Evolutionary conservation across 306 rosid genomes (phyloP).

Genomic region (Vicia faba): DNA sequence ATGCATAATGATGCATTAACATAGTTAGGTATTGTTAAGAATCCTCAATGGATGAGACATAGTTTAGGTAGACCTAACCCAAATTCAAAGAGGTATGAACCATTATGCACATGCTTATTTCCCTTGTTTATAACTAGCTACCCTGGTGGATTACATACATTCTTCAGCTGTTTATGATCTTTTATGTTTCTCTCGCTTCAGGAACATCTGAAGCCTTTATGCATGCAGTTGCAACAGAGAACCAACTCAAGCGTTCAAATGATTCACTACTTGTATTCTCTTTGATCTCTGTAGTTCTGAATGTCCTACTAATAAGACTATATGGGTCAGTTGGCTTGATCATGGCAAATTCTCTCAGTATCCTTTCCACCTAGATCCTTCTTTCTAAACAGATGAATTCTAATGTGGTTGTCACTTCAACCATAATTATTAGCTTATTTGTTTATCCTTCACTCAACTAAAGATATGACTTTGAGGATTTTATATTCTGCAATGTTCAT

Average conservation of each 20-base stretch:
- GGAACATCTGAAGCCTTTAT: conserved; percentile 97
- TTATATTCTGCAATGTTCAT: conserved; percentile 71
- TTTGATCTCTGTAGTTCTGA: conserved; percentile 70
- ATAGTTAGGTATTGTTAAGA: neutral
- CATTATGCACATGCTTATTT: conserved; percentile 33
- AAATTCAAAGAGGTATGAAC: too few species aligned
- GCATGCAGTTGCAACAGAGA: conserved; percentile 89
- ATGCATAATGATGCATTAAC: conserved; percentile 15
- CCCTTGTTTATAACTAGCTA: too few species aligned
- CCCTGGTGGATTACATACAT: conserved; percentile 23
- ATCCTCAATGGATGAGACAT: too few species aligned
- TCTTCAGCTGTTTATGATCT: conserved; percentile 7
- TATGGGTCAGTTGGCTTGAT: conserved; percentile 92
- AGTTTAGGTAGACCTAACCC: too few species aligned
- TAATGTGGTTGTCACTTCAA: too few species aligned
- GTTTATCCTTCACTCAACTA: conserved; percentile 56
- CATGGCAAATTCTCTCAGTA: conserved; percentile 86
- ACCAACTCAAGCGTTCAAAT: conserved; percentile 80
- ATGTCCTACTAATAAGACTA: conserved; percentile 62
- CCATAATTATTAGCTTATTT: too few species aligned
- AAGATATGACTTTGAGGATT: conserved; percentile 92
- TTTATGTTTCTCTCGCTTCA: conserved; percentile 39
- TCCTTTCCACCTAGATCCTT: conserved; percentile 52
- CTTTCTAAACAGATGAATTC: too few species aligned
- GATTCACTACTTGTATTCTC: conserved; percentile 74